Base-by-base conservation (phyloP, 1,284 basidiomycete species). In the Boletellus sp. region DNA sequence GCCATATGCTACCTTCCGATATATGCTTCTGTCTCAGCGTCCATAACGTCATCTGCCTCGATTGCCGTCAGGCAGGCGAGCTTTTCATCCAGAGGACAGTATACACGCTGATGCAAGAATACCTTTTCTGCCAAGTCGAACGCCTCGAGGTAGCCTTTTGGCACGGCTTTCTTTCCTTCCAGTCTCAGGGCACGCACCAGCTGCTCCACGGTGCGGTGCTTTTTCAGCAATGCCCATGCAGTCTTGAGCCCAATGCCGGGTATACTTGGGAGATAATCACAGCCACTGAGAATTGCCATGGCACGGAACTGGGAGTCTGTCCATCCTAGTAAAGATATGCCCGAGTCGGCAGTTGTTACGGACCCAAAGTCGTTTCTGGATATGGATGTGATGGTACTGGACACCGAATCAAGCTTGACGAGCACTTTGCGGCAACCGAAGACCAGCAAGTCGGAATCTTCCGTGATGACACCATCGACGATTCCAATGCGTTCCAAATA, bases 361-460 rank as follows among this genome's bases (percentile, higher is more conserved):
- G 77, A 76, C 14, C 82, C 84, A 58, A 98, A 88, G 54, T 90
- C 80, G 22, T 77, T 72, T 25, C 89, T 82, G n/a, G 81, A 79
- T 59, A 99, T 89, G 52, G 80, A 84, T 13, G 87, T 78, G 56
- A 94, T 87, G 25, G 85, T 82, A 25, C 81, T 84, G 36, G 85
- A 78, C 41, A 79, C 75, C 2, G 73, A 59, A 64, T 96, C 92
- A 22, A 96, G 76, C 68, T 95, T 95, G 76, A 92, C 91, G 16
- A 91, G 73, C 10, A 93, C 88, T 44, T 78, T 87, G 55, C 79
- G 78, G 71, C 94, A 96, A 11, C 95, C 96, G 63, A 97, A 99
- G 32, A 99, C 94, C 53, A 99, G 84, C 41, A 99, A 75, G 69
- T 99, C 96, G 5, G 95, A 98, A 70, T 99, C 96, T 69, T 99